Evolutionary conservation across 495 filamentous ascomycete species (phyloP).

Genomic region (Aspergillus kassunensis): DNA sequence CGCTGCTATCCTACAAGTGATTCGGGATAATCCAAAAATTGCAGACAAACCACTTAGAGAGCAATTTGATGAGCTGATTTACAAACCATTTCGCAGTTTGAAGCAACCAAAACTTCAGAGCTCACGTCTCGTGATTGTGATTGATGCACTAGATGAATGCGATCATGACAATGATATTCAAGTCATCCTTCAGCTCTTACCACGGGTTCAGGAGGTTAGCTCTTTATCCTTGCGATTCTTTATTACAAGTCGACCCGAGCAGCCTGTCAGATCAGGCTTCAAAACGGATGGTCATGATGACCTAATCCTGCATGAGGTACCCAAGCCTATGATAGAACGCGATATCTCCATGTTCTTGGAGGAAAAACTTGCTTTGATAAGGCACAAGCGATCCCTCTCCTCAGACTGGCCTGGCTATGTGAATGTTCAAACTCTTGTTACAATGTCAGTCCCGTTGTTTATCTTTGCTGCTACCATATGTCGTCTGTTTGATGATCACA

Average conservation of each 20-base stretch:
- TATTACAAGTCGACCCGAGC: slow-evolving; percentile 39
- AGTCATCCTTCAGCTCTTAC: slow-evolving; percentile 25
- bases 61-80: slow-evolving; percentile 45
- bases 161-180: slow-evolving; percentile 29
- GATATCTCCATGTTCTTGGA: too few relatives aligned
- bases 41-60: slow-evolving; percentile 5
- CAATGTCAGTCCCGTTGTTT: slow-evolving; percentile 22
- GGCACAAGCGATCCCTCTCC: background rate
- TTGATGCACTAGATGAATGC: slow-evolving; percentile 52
- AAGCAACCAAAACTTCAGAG: background rate
- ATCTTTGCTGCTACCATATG: slow-evolving; percentile 28
- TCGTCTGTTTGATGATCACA: slow-evolving; percentile 18
- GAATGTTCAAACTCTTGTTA: slow-evolving; percentile 6
- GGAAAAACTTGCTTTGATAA: slow-evolving; percentile 16
- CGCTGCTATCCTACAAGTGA: background rate
- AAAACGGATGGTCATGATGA: slow-evolving; percentile 2
- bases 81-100: slow-evolving; percentile 25
- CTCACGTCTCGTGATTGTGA: slow-evolving; percentile 25
- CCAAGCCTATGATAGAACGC: slow-evolving; percentile 17
- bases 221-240: slow-evolving; percentile 19
- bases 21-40: background rate
- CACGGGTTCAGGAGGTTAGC: background rate
- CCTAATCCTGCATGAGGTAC: background rate
- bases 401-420: slow-evolving; percentile 35
- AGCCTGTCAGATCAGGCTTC: slow-evolving; percentile 32